Percentiles rank a stretch among this genome's conserved stretches.
These are phyloP conservation scores for Puccinia brachypodii DNA, from an alignment of 1,284 basidiomycete genomes.

Conservation along the genomic window DNA sequence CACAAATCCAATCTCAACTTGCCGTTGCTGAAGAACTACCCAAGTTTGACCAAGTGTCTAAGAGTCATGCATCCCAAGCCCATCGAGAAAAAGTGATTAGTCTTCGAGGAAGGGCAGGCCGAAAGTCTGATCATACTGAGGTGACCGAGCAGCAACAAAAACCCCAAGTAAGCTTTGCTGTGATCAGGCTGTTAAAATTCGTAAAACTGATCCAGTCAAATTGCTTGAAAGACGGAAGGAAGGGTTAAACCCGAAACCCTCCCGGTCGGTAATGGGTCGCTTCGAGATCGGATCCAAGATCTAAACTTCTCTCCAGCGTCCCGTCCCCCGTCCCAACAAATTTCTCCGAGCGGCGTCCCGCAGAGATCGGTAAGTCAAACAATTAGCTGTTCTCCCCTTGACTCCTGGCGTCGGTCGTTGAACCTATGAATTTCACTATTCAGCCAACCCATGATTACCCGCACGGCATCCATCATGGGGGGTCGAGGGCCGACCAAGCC, in stretches of 20 bases:
- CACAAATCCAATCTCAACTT: neutral
- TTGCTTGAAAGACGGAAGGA: neutral
- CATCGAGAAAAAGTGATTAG: slow-evolving; percentile 32
- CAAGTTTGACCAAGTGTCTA: neutral
- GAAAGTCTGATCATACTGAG: slow-evolving; percentile 2
- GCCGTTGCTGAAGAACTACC: neutral
- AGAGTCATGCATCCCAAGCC: neutral
- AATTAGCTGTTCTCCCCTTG: neutral
- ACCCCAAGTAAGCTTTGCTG: neutral
- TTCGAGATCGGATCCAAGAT: slow-evolving; percentile 47
- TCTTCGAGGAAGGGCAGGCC: slow-evolving; percentile 41
- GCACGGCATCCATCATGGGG: neutral
- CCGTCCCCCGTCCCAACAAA: neutral
- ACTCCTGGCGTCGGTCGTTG: neutral
- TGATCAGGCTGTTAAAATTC: neutral
- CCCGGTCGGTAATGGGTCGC: slow-evolving; percentile 21
- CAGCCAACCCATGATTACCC: neutral
- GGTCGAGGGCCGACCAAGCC: neutral
- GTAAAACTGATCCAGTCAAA: neutral
- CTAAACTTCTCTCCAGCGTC: slow-evolving; percentile 11
- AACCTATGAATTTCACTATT: neutral
- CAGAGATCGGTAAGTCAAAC: neutral
- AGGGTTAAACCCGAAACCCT: neutral
- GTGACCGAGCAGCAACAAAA: neutral
- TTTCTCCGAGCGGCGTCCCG: neutral